Evolutionary conservation across 331 rosid genomes (phyloP), one percentile per base, ranked within the genome.

Genomic region (Quercus phellos): DNA sequence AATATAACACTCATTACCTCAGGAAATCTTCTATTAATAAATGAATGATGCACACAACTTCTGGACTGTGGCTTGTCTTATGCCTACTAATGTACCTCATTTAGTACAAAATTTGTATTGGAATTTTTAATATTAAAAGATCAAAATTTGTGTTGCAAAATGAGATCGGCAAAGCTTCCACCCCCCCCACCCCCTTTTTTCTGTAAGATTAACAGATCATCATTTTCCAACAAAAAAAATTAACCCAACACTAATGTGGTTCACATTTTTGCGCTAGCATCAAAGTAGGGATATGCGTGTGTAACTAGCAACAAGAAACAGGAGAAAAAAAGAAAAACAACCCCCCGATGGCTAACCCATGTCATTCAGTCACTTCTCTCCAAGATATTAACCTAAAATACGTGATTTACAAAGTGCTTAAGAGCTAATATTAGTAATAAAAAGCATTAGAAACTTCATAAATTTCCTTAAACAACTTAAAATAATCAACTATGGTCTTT

Each of bases 401-500:
- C 0, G 32, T 22, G 66, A 9, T 4, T 22, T 26, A 17, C 30
- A 51, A 59, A 53, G 54, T 53, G 18, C 53, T 46, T 46, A 46
- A 10, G 17, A 46, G 53, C 53, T 46, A 12, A 46, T 13, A 46
- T 19, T 38, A 38, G 59, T 6, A 4, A 76, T 51, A 34, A 60
- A 80, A 76, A 73, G 63, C 60, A 35, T 68, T 30, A 75, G 9
- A 34, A 75, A 26, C 50, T 17, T 26, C 32, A 68, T 42, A 13
- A 66, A n/a, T 68, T 12, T 68, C 13, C 42, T 19, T 68, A 19
- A 42, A 68, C 10, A 21, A 43, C 34, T 21, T 34, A 16, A 70
- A 70, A 70, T 16, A 18, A 3, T 66, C 6, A 4, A 66, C 19
- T 66, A 10, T 29, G 26, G 22, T 51, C 4, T 66, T 32, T 18